These are phyloP conservation scores for Mariannaea sp. DNA, from an alignment of 2,329 filamentous ascomycete genomes.

Conservation along the genomic window DNA sequence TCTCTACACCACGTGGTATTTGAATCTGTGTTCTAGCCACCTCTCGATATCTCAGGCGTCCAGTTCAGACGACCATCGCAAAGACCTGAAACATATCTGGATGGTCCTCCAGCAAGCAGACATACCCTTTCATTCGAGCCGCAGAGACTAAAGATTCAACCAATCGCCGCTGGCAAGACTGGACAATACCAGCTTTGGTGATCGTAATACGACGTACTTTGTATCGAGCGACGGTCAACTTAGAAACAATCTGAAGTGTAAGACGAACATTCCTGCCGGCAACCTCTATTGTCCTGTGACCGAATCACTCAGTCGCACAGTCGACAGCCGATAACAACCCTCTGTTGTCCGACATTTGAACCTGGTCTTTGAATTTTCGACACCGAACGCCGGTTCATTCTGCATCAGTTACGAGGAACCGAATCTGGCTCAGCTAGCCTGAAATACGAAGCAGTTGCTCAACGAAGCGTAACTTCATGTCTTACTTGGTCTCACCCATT, in stretches of 20 bases:
- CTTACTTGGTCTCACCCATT: neutral
- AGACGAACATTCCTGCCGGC: neutral
- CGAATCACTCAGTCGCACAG: neutral
- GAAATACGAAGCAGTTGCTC: neutral
- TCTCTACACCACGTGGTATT: neutral
- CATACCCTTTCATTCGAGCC: no score
- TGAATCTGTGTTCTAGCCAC: neutral
- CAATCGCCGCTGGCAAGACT: no score
- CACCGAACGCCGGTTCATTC: neutral
- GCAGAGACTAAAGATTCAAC: no score
- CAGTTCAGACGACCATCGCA: no score
- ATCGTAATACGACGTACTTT: neutral
- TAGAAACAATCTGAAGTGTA: no score
- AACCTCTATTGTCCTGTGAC: constrained; percentile 4
- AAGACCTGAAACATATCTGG: no score
- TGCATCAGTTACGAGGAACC: constrained; percentile 6
- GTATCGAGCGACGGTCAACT: no score
- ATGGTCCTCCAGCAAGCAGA: no score
- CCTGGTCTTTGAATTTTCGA: neutral
- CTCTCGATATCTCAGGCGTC: neutral
- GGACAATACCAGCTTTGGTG: no score
- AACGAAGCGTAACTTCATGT: neutral
- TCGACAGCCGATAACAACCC: neutral
- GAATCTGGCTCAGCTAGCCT: neutral
- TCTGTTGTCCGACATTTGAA: neutral